Percentiles rank a stretch among this genome's conserved stretches.
These are phyloP conservation scores for Pichia membranifaciens DNA, from an alignment of 805 yeast species.

Conservation along the genomic window DNA sequence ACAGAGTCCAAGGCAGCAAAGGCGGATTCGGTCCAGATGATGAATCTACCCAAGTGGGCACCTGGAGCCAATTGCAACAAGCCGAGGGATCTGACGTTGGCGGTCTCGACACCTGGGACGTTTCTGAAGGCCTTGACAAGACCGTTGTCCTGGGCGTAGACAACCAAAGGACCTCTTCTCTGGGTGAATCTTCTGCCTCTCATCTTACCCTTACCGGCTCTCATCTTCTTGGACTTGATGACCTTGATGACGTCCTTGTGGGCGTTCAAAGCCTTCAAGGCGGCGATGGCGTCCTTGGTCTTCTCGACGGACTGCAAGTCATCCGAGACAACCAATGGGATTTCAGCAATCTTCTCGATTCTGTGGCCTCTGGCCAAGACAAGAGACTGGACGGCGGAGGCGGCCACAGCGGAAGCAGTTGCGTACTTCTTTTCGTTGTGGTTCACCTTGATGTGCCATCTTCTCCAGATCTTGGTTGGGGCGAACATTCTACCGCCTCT, in stretches of 20 bases:
- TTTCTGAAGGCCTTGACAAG: slow-evolving; percentile 98
- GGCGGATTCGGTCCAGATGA: slow-evolving; percentile 99
- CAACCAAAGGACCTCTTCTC: slow-evolving; percentile 99
- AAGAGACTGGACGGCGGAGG: slow-evolving; percentile 95
- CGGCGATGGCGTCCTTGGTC: slow-evolving; percentile 99
- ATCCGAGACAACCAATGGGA: slow-evolving; percentile 93
- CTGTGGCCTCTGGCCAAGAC: slow-evolving; percentile 99
- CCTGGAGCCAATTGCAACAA: slow-evolving; percentile 99
- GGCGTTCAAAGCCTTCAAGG: slow-evolving; percentile 97
- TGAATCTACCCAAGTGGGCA: slow-evolving; percentile 99
- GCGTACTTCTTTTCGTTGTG: slow-evolving; percentile 99
- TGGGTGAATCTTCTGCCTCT: slow-evolving; percentile 99
- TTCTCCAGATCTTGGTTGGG: slow-evolving; percentile 99
- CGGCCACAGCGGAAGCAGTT: slow-evolving; percentile 99
- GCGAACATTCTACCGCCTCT: slow-evolving; percentile 99
- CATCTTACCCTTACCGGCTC: slow-evolving; percentile 99
- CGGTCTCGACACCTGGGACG: slow-evolving; percentile 99
- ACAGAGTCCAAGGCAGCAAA: slow-evolving; percentile 93
- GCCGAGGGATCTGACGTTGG: slow-evolving; percentile 86
- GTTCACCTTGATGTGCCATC: slow-evolving; percentile 99
- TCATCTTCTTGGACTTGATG: slow-evolving; percentile 94
- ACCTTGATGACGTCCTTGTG: slow-evolving; percentile 97
- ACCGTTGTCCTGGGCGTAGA: slow-evolving; percentile 97
- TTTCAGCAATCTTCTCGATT: slow-evolving; percentile 96
- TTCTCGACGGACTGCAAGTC: slow-evolving; percentile 88